Evolutionary conservation across 257 asterid species (phyloP).

Genomic region (Hygrophila difformis): DNA sequence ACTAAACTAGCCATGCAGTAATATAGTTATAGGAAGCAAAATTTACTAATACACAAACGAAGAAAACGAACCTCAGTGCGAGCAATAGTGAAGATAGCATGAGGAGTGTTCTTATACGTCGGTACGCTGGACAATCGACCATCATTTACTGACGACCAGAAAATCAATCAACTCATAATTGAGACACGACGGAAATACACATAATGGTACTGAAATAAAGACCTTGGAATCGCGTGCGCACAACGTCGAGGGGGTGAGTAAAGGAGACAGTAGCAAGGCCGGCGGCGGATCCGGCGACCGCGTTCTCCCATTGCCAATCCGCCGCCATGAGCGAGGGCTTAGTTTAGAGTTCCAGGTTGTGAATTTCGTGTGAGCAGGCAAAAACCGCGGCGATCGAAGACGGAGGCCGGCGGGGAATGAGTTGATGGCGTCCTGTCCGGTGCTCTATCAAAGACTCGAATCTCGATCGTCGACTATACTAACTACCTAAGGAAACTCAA

Average conservation of each 20-base stretch:
- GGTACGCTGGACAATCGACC: conserved; percentile 61
- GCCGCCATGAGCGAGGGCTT: too few species aligned
- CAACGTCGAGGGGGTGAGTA: conserved; percentile 91
- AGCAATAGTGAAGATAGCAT: conserved; percentile 78
- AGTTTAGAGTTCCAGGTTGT: too few species aligned
- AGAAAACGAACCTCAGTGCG: conserved; percentile 77
- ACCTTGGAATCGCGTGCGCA: conserved; percentile 97
- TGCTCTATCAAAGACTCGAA: too few species aligned
- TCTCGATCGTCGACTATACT: too few species aligned
- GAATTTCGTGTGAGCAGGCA: too few species aligned
- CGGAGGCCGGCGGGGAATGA: too few species aligned
- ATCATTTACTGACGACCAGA: conserved; percentile 51
- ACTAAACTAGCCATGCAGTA: too few species aligned
- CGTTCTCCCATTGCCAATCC: conserved; percentile 92
- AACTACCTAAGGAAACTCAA: too few species aligned
- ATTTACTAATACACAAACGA: conserved; percentile 10
- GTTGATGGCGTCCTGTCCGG: too few species aligned
- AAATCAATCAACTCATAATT: conserved; percentile 2
- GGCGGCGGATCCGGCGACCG: conserved; percentile 84
- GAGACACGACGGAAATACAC: too few species aligned
- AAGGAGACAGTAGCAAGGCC: conserved; percentile 80
- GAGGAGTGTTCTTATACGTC: conserved; percentile 70
- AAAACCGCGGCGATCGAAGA: too few species aligned
- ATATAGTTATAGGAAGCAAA: background rate
- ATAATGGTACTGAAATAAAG: background rate